phyloP scores from a whole-genome alignment of 192 early-diverging fungal species.

The Dimargaris xerosporica region DNA sequence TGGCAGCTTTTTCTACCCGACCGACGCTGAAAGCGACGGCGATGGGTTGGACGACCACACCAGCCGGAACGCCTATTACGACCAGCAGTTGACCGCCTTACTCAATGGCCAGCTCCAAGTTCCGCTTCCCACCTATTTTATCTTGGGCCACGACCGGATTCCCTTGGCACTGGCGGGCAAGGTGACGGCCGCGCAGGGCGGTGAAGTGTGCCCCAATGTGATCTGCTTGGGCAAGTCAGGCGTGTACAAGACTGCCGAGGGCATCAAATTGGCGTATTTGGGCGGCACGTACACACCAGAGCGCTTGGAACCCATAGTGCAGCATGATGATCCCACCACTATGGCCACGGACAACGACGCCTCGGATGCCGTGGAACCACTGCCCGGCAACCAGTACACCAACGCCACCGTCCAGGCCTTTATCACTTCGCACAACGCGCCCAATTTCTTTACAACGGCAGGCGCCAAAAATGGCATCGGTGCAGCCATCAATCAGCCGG shows the following conservation, averaged over 20 bases:
- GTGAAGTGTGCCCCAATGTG: conserved; percentile 65
- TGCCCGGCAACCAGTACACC: not conserved
- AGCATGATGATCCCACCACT: not conserved
- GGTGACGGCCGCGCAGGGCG: conserved; percentile 22
- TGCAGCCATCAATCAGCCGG: conserved; percentile 18
- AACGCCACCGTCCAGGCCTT: conserved; percentile 16
- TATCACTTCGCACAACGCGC: conserved; percentile 13
- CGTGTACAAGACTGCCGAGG: conserved; percentile 26
- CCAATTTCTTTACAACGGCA: conserved; percentile 9
- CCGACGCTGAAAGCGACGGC: conserved; percentile 26
- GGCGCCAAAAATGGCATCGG: conserved; percentile 18
- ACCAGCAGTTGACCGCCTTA: not conserved
- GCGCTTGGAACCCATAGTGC: not conserved
- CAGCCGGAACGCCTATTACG: conserved; percentile 9
- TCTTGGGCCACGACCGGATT: conserved; percentile 33
- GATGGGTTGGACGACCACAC: conserved; percentile 37
- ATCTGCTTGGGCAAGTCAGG: conserved; percentile 38
- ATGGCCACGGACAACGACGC: not conserved
- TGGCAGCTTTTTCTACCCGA: conserved; percentile 62
- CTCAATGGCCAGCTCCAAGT: conserved; percentile 21
- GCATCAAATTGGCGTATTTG: conserved; percentile 28
- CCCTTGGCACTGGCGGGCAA: no score
- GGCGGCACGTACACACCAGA: conserved; percentile 13
- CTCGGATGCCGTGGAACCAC: not conserved
- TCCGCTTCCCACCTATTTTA: conserved; percentile 59